A percentile compares a stretch with the other conserved stretches of the same genome.
Conservation (phyloP, 83 land plant genomes). For the Diphasiastrum complanatum region DNA sequence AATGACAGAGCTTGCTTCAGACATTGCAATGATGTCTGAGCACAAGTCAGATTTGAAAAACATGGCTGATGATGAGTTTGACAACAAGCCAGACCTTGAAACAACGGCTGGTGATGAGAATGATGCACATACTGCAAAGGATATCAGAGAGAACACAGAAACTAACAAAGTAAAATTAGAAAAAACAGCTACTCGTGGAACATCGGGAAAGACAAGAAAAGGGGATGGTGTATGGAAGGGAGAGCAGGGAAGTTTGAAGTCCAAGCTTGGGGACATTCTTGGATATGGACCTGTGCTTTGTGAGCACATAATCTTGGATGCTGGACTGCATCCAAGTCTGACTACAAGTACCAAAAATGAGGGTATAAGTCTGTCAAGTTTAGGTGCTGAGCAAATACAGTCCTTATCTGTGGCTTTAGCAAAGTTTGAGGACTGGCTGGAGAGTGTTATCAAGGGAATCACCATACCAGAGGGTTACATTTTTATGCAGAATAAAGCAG, state of each 20-base stretch:
- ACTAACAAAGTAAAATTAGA: too few relatives aligned
- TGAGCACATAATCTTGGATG: slow-evolving; percentile 90
- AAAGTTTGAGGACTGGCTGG: slow-evolving; percentile 89
- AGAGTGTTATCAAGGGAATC: slow-evolving; percentile 58
- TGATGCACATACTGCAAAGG: too few relatives aligned
- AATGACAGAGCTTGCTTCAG: slow-evolving; percentile 42
- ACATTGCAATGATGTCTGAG: slow-evolving; percentile 10
- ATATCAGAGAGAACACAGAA: too few relatives aligned
- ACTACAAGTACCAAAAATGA: slow-evolving; percentile 34
- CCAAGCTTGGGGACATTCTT: slow-evolving; percentile 60
- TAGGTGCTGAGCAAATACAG: slow-evolving; percentile 23
- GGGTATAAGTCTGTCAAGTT: slow-evolving; percentile 21
- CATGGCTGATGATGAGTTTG: too few relatives aligned
- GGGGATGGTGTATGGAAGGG: slow-evolving; percentile 34
- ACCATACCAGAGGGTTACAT: slow-evolving; percentile 84
- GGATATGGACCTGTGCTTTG: slow-evolving; percentile 89
- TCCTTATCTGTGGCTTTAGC: slow-evolving; percentile 49
- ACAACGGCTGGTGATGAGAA: too few relatives aligned
- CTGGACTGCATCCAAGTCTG: slow-evolving; percentile 65
- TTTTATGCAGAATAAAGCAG: slow-evolving; percentile 51
- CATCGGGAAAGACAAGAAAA: slow-evolving; percentile 36
- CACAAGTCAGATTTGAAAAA: too few relatives aligned
- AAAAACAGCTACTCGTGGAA: too few relatives aligned
- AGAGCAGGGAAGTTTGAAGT: slow-evolving; percentile 64
- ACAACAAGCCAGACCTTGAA: too few relatives aligned